Evolutionary conservation across 352 stramenopile species (phyloP).

Genomic region (Pythium oligandrum): DNA sequence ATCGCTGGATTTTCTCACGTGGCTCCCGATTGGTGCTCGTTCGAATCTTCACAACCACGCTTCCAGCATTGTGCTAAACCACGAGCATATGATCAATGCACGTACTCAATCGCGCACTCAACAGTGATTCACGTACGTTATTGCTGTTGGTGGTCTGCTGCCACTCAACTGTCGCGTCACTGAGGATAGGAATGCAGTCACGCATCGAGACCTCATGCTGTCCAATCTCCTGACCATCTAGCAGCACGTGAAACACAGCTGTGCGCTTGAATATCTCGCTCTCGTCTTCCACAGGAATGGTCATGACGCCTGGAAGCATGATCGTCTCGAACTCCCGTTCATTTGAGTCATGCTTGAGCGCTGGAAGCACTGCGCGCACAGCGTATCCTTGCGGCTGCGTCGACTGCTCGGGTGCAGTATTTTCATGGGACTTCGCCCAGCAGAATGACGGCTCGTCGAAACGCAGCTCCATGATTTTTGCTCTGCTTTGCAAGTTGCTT

Average conservation of each 20-base stretch:
- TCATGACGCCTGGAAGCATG: slow-evolving; percentile 4
- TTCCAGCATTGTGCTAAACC: background rate
- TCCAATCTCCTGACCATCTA: slow-evolving; percentile 22
- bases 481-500: background rate
- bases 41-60: background rate
- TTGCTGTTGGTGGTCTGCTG: slow-evolving; percentile 13
- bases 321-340: background rate
- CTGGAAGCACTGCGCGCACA: background rate
- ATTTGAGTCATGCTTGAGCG: no score
- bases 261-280: slow-evolving; percentile 28
- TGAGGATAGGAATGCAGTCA: slow-evolving; percentile 47
- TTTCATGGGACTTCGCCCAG: slow-evolving; percentile 3
- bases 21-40: background rate
- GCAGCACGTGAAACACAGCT: slow-evolving; percentile 36
- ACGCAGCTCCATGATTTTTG: slow-evolving; percentile 14
- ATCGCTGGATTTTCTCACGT: background rate
- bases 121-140: background rate
- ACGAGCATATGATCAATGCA: background rate
- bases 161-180: slow-evolving; percentile 40
- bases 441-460: slow-evolving; percentile 6
- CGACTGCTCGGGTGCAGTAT: background rate
- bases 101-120: slow-evolving; percentile 24
- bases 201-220: slow-evolving; percentile 32
- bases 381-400: background rate
- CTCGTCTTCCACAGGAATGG: slow-evolving; percentile 30